phyloP scores from a whole-genome alignment of 1,139 yeast species.

The Scheffersomyces illinoinensis region DNA sequence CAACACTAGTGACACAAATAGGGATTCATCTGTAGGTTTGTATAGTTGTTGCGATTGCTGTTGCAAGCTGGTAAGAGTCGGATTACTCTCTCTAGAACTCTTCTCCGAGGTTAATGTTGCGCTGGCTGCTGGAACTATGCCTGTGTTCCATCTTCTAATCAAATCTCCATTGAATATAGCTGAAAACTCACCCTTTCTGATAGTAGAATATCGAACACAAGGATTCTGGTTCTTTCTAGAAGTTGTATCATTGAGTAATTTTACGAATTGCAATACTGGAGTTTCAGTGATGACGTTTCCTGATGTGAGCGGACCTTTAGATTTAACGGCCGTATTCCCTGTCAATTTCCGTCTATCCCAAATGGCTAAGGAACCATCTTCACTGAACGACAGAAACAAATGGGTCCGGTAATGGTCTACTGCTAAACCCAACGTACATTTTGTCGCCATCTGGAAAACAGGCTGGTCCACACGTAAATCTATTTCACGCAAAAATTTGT shows the following conservation, averaged over 20 bases:
- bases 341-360: slow-evolving; percentile 82
- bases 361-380: slow-evolving; percentile 79
- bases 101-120: slow-evolving; percentile 4
- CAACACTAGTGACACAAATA: slow-evolving; percentile 75
- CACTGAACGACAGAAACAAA: slow-evolving; percentile 73
- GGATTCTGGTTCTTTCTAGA: slow-evolving; percentile 62
- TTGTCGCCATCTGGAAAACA: slow-evolving; percentile 71
- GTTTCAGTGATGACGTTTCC: slow-evolving; percentile 41
- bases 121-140: slow-evolving; percentile 49
- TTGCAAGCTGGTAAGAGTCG: slow-evolving; percentile 28
- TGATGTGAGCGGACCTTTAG: slow-evolving; percentile 10
- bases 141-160: slow-evolving; percentile 81
- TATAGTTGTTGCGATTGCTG: slow-evolving; percentile 38
- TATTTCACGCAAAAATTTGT: slow-evolving; percentile 75
- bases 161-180: slow-evolving; percentile 78
- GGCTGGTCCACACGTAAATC: slow-evolving; percentile 75
- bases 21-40: slow-evolving; percentile 46
- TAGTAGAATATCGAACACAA: slow-evolving; percentile 70
- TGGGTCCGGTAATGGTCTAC: slow-evolving; percentile 66
- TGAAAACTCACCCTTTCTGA: slow-evolving; percentile 72
- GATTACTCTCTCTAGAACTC: slow-evolving; percentile 5
- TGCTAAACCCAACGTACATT: slow-evolving; percentile 67
- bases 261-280: slow-evolving; percentile 68
- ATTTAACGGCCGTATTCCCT: slow-evolving; percentile 15
- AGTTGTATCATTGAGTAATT: slow-evolving; percentile 64